phyloP scores from a whole-genome alignment of 257 asterid species.

The Nicotiana paniculata region DNA sequence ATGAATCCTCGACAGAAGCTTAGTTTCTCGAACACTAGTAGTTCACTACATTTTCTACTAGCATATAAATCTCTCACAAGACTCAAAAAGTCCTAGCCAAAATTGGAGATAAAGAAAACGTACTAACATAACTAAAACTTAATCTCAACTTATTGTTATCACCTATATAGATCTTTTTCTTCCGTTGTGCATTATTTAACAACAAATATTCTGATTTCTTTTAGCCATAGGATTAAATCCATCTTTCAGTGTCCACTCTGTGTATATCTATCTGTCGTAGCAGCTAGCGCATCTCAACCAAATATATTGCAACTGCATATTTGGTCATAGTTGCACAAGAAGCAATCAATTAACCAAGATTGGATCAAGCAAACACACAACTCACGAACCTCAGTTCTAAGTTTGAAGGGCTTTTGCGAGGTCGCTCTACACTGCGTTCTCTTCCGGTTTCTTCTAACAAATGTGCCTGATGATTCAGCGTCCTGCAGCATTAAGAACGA shows the following conservation, averaged over 20 bases:
- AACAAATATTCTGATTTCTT: background rate
- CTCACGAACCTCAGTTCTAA: conserved; percentile 68
- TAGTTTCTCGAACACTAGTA: too few species aligned
- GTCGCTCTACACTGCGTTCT: conserved; percentile 50
- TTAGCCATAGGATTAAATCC: background rate
- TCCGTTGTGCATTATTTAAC: background rate
- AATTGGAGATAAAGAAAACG: background rate
- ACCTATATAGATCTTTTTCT: background rate
- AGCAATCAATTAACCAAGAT: background rate
- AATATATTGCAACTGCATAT: background rate
- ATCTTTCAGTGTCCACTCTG: background rate
- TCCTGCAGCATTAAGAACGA: conserved; percentile 39
- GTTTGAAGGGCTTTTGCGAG: conserved; percentile 69
- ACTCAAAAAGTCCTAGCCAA: too few species aligned
- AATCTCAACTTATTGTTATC: background rate
- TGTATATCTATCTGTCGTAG: background rate
- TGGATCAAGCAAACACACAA: background rate
- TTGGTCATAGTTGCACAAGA: background rate
- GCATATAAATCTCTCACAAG: too few species aligned
- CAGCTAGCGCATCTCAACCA: background rate
- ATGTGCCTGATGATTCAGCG: conserved; percentile 47
- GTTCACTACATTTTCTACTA: too few species aligned
- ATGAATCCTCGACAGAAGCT: too few species aligned
- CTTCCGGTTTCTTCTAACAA: conserved; percentile 41
- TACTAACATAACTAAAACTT: background rate